Evolutionary conservation across 805 yeast genomes (phyloP), one percentile per base, ranked within the genome.

Genomic region (Blastobotrys terrestris): DNA sequence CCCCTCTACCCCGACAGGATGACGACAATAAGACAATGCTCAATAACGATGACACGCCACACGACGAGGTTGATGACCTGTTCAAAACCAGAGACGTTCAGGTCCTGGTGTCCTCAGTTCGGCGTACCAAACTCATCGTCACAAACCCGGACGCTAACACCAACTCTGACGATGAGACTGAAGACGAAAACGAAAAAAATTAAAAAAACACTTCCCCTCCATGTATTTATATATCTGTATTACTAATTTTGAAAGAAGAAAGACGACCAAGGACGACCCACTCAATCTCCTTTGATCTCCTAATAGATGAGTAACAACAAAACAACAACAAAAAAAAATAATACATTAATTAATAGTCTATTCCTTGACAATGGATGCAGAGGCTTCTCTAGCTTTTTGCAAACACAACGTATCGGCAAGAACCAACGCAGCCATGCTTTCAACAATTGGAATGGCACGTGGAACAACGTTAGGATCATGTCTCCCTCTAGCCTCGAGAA

Each of bases 391-490:
- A 31, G 96, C 76, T 69, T 87, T 85, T 73, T 92, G 99, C 46
- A 91, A 78, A 72, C 94, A 72, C 53, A 86, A 72, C 52, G 87
- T 83, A 69, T 94, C 99, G 44, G 92, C 92, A 58, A 92, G 71
- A 1, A 89, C 97, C 59, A 94, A 76, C n/a, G 97, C 94, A 48
- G 98, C 81, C 98, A 94, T 92, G 42, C 98, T 88, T 75, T 94
- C 99, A 31, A 94, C 98, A 64, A 94, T 94, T 50, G 99, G 98
- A 56, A 94, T 89, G 41, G 99, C 99, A 70, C 99, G 83, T 60
- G 99, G 99, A 18, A 95, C 95, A 52, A 94, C 99, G 64, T 91
- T 88, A 35, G 99, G 99, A 68, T 94, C 99, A 66, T 94, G 99
- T 78, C 99, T 87, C 53, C 99, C 99, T 69, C 92, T 84, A 39